Conservation (phyloP, 331 rosid genomes). For the Saraca asoca region DNA sequence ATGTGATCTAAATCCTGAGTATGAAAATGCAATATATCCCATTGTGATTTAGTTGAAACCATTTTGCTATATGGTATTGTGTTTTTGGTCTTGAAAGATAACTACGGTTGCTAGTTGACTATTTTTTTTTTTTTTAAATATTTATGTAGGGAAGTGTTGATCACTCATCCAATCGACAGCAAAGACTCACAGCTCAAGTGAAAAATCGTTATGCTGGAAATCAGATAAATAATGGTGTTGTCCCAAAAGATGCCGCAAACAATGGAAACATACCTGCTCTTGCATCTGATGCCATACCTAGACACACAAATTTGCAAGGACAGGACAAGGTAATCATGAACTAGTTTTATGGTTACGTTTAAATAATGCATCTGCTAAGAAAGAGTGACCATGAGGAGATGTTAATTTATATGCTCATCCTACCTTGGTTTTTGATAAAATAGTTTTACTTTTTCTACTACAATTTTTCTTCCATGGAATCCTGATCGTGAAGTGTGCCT, state of each 20-base stretch:
- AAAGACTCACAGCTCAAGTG: conserved; percentile 50
- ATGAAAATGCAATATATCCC: conserved; percentile 20
- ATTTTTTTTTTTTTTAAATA: conserved; percentile 19
- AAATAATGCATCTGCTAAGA: conserved; percentile 1
- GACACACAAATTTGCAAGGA: conserved; percentile 50
- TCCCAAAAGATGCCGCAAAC: conserved; percentile 45
- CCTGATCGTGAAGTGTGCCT: conserved; percentile 11
- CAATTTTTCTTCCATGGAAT: conserved; percentile 20
- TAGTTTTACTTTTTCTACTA: conserved; percentile 3
- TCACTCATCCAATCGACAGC: conserved; percentile 62
- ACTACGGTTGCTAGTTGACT: conserved; percentile 16
- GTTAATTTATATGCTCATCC: conserved; percentile 15
- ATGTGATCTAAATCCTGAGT: background rate
- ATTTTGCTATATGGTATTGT: conserved; percentile 7
- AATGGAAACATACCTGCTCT: conserved; percentile 59
- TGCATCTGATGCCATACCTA: conserved; percentile 42
- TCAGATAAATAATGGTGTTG: conserved; percentile 48
- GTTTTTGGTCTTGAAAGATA: conserved; percentile 14
- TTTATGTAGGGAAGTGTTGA: conserved; percentile 67
- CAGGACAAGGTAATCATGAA: conserved; percentile 62
- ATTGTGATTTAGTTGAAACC: conserved; percentile 11
- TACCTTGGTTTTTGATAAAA: conserved; percentile 26
- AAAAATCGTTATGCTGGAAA: conserved; percentile 53
- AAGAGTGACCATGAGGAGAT: conserved; percentile 29
- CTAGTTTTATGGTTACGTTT: conserved; percentile 38